Conservation (phyloP, 768 basidiomycete genomes). For the Trichaptum fuscoviolaceum region DNA sequence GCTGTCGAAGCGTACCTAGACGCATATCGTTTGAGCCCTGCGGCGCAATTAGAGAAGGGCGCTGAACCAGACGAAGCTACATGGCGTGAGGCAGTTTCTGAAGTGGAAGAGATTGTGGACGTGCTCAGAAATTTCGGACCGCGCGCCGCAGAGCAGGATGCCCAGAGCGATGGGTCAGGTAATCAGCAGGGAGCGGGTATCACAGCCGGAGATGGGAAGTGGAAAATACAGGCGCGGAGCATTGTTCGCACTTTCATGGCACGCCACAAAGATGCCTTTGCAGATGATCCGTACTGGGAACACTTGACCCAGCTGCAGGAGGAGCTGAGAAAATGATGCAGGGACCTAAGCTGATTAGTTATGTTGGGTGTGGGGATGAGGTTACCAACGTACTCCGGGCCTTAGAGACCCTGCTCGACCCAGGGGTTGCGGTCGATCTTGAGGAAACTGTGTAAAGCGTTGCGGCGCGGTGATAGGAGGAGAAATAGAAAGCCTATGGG, state of each 20-base stretch:
- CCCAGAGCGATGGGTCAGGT: neutral
- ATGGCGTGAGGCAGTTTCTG: constrained; percentile 72
- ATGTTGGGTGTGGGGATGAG: neutral
- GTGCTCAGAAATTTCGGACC: constrained; percentile 81
- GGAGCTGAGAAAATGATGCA: constrained; percentile 45
- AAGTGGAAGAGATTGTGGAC: constrained; percentile 83
- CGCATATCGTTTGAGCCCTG: constrained; percentile 71
- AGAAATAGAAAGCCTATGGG: neutral
- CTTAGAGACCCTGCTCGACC: neutral
- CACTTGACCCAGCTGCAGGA: constrained; percentile 60
- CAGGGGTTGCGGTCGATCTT: neutral
- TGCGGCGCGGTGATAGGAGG: neutral
- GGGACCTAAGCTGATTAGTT: neutral
- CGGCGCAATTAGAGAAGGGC: constrained; percentile 54
- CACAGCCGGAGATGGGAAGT: constrained; percentile 43
- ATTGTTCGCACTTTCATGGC: constrained; percentile 87
- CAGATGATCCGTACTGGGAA: constrained; percentile 84
- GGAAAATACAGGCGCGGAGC: constrained; percentile 84
- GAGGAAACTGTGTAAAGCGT: neutral
- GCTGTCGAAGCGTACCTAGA: constrained; percentile 81
- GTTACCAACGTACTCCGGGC: neutral
- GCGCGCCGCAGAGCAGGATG: constrained; percentile 29
- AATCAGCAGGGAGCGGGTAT: constrained; percentile 7
- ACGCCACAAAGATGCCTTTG: constrained; percentile 73
- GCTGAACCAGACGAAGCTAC: constrained; percentile 53